Evolutionary conservation across 2,329 filamentous ascomycete genomes (phyloP).

Genomic region (Ceratocystis eucalypticola): DNA sequence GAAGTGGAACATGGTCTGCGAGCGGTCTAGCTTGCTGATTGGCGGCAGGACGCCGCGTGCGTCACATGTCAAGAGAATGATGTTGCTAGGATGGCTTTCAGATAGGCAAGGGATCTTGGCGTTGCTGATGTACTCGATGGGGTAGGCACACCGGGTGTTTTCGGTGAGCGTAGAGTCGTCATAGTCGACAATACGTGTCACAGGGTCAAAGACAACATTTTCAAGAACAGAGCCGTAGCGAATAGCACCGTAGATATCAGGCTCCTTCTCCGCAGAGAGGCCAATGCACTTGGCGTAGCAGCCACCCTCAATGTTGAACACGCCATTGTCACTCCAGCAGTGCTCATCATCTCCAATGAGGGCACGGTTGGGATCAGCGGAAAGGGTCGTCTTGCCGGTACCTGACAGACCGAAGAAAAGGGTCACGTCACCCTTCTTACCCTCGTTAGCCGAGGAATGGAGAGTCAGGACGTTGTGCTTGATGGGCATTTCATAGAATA

Average conservation of each 20-base stretch:
- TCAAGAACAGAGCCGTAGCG: conserved; percentile 93
- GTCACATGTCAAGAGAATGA: conserved; percentile 95
- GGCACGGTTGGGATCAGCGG: conserved; percentile 88
- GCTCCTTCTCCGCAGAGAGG: conserved; percentile 95
- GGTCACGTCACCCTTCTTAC: conserved; percentile 84
- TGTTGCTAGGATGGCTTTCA: conserved; percentile 81
- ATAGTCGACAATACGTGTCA: conserved; percentile 84
- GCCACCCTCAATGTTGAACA: conserved; percentile 99
- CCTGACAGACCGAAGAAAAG: conserved; percentile 99
- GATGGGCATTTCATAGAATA: conserved; percentile 99
- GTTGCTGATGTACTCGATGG: conserved; percentile 97
- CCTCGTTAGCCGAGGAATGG: conserved; percentile 97
- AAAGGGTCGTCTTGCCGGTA: conserved; percentile 96
- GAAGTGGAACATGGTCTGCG: conserved; percentile 99
- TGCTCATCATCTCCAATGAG: conserved; percentile 98
- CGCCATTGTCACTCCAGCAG: conserved; percentile 92
- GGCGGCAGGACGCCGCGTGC: conserved; percentile 93
- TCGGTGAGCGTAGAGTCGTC: conserved; percentile 90
- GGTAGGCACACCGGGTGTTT: conserved; percentile 95
- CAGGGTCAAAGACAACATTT: conserved; percentile 94
- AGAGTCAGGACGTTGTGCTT: conserved; percentile 98
- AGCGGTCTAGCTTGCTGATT: conserved; percentile 87
- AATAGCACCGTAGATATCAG: conserved; percentile 93
- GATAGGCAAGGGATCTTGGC: conserved; percentile 96
- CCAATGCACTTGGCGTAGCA: conserved; percentile 99